phyloP scores from a whole-genome alignment of 2,329 filamentous ascomycete species.

The Fusarium sp. region DNA sequence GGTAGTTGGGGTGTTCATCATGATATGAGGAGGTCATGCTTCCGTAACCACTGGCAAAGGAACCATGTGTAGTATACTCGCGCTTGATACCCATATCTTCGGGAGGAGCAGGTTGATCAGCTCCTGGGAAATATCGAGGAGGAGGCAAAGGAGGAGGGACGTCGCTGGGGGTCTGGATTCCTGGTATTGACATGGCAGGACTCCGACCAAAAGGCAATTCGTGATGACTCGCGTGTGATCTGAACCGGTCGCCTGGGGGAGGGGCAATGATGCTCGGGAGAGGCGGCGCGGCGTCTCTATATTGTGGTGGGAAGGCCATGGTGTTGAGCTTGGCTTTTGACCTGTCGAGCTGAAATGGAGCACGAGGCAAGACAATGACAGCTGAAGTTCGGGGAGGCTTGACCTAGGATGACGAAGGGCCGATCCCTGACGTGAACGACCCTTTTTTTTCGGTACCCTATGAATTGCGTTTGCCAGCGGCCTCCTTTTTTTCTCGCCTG shows the following conservation, averaged over 20 bases:
- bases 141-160: constrained; percentile 61
- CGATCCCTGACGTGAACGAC: constrained; percentile 22
- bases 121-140: constrained; percentile 53
- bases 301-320: constrained; percentile 54
- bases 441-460: constrained; percentile 15
- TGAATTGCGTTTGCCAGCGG: constrained; percentile 13
- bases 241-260: constrained; percentile 44
- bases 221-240: constrained; percentile 43
- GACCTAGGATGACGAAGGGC: constrained; percentile 39
- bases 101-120: constrained; percentile 47
- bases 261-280: constrained; percentile 54
- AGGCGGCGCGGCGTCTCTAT: constrained; percentile 49
- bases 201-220: constrained; percentile 50
- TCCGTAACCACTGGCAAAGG: constrained; percentile 54
- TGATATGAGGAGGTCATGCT: constrained; percentile 52
- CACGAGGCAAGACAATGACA: constrained; percentile 39
- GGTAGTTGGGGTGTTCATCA: constrained; percentile 51
- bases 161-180: constrained; percentile 47
- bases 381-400: constrained; percentile 40
- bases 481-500: constrained; percentile 20
- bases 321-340: constrained; percentile 36
- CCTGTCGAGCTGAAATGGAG: constrained; percentile 42
- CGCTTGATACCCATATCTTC: constrained; percentile 48
- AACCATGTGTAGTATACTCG: constrained; percentile 44
- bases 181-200: constrained; percentile 58